Evolutionary conservation across 2,329 filamentous ascomycete species (phyloP).

Genomic region (Periconia digitata): DNA sequence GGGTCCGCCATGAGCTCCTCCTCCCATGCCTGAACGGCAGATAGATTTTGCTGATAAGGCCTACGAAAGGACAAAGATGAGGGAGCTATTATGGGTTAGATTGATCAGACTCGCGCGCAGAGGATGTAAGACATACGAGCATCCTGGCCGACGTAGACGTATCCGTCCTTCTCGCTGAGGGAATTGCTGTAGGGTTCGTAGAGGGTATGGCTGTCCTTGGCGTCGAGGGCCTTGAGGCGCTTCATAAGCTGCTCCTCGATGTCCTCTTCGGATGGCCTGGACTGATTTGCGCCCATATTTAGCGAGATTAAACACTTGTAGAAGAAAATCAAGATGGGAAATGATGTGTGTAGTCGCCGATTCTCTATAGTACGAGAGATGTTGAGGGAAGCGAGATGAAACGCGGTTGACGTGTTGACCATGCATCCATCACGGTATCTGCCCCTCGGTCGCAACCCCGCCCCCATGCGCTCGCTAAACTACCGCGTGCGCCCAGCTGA

Average conservation of each 20-base stretch:
- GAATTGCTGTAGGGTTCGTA: too few species aligned
- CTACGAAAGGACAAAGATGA: constrained; percentile 20
- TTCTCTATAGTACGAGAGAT: not conserved
- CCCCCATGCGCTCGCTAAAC: not conserved
- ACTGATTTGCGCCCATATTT: constrained; percentile 39
- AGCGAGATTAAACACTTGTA: not conserved
- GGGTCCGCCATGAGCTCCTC: constrained; percentile 63
- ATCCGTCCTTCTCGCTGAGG: constrained; percentile 54
- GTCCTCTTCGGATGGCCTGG: constrained; percentile 35
- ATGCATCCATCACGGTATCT: not conserved
- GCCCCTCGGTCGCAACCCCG: too few species aligned
- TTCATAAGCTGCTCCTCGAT: constrained; percentile 45
- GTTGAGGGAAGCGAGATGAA: not conserved
- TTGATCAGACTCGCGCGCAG: constrained; percentile 2
- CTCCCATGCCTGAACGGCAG: constrained; percentile 62
- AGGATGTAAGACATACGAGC: constrained; percentile 33
- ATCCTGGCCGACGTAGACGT: constrained; percentile 54
- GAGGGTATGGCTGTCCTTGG: constrained; percentile 46
- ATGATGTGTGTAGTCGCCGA: not conserved
- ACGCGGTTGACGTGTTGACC: not conserved
- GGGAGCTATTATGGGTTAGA: constrained; percentile 19
- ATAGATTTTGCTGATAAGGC: constrained; percentile 46
- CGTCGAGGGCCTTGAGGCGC: constrained; percentile 48
- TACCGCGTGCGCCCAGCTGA: not conserved
- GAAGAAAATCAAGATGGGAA: not conserved